phyloP scores from a whole-genome alignment of 768 basidiomycete species.

The Leucocoprinus leucothites region DNA sequence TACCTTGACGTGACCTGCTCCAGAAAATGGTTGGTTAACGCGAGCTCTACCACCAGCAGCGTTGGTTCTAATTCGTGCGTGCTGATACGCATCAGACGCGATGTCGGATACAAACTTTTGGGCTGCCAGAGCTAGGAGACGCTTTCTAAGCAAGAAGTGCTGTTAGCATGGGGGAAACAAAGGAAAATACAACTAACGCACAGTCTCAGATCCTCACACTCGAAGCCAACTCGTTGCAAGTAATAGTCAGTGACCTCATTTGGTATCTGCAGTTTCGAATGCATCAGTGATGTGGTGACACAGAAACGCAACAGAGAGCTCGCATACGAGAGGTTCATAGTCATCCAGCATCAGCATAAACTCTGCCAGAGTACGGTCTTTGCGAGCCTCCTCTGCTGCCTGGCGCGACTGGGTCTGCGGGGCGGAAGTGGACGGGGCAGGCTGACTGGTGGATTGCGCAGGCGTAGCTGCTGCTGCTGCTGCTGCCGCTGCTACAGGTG shows the following conservation, averaged over 20 bases:
- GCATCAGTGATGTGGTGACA: background rate
- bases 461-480: constrained; percentile 13
- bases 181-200: constrained; percentile 26
- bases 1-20: constrained; percentile 62
- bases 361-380: constrained; percentile 88
- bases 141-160: constrained; percentile 57
- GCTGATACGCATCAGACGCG: constrained; percentile 94
- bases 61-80: constrained; percentile 93
- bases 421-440: constrained; percentile 32
- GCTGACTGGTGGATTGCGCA: constrained; percentile 22
- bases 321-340: constrained; percentile 85
- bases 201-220: constrained; percentile 92
- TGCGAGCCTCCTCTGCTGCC: constrained; percentile 76
- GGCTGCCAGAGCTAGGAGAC: constrained; percentile 90
- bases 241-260: constrained; percentile 98
- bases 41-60: constrained; percentile 72
- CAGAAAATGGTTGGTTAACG: constrained; percentile 51
- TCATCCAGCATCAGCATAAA: constrained; percentile 96
- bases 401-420: constrained; percentile 51
- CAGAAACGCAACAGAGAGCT: background rate
- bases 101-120: constrained; percentile 99
- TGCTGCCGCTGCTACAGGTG: constrained; percentile 15
- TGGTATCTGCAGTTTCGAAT: constrained; percentile 63
- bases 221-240: constrained; percentile 92
- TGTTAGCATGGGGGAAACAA: background rate